phyloP scores from a whole-genome alignment of 345 rosid genomes.

The Firmiana major region DNA sequence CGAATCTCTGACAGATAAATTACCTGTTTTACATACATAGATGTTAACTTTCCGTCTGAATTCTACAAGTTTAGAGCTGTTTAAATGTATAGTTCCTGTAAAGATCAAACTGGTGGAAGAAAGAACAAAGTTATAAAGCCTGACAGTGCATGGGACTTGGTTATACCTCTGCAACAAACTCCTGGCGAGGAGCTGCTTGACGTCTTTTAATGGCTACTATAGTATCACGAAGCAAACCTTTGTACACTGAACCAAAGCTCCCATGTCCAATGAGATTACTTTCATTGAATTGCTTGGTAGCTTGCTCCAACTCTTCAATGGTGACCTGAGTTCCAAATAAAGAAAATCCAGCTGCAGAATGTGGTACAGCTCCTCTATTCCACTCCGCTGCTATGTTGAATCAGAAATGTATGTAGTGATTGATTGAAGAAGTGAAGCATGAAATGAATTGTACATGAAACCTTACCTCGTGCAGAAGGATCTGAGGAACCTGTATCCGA shows the following conservation, averaged over 20 bases:
- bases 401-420: not conserved
- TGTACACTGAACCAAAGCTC: constrained; percentile 46
- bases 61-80: not conserved
- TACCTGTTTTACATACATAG: constrained; percentile 32
- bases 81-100: too few species aligned
- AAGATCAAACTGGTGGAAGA: not conserved
- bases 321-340: constrained; percentile 34
- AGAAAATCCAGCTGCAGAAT: constrained; percentile 28
- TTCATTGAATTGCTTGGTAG: constrained; percentile 49
- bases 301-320: constrained; percentile 49
- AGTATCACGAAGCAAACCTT: constrained; percentile 43
- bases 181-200: constrained; percentile 26
- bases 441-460: not conserved
- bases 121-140: not conserved
- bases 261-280: constrained; percentile 48
- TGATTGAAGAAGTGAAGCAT: not conserved
- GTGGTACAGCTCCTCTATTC: constrained; percentile 33
- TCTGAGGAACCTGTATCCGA: constrained; percentile 59
- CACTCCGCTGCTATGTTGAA: constrained; percentile 27
- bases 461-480: constrained; percentile 43
- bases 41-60: constrained; percentile 8
- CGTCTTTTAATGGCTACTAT: constrained; percentile 51
- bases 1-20: constrained; percentile 41
- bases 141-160: not conserved
- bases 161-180: constrained; percentile 50